These are phyloP conservation scores for Ormosia semicastrata DNA, from an alignment of 306 rosid genomes.

Conservation along the genomic window DNA sequence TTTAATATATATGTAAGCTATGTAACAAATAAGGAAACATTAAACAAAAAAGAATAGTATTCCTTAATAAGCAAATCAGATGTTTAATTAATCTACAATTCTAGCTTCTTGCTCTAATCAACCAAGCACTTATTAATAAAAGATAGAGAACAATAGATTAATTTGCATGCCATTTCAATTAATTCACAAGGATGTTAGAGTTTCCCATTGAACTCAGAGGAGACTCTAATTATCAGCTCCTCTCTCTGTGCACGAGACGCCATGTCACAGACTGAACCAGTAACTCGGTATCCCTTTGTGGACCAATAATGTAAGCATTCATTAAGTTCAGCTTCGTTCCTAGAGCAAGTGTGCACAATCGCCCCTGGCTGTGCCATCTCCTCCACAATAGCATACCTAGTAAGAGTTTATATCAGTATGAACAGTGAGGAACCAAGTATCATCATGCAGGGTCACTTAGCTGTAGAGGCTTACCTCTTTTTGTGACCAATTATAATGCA, in stretches of 20 bases:
- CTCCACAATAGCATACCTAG: constrained; percentile 37
- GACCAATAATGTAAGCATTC: constrained; percentile 24
- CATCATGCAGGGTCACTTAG: too few species aligned
- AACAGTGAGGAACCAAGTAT: too few species aligned
- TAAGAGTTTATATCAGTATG: too few species aligned
- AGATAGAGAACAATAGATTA: not conserved
- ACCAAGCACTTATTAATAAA: not conserved
- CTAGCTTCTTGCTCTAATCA: not conserved
- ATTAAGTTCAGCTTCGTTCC: constrained; percentile 32
- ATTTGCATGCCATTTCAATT: not conserved
- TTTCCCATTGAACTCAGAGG: constrained; percentile 36
- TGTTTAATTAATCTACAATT: too few species aligned
- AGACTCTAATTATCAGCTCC: constrained; percentile 18
- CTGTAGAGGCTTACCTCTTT: too few species aligned
- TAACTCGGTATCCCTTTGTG: constrained; percentile 30
- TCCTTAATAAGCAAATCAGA: too few species aligned
- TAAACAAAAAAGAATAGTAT: too few species aligned
- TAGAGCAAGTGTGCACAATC: constrained; percentile 31
- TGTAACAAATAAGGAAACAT: too few species aligned
- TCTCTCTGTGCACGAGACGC: constrained; percentile 18
- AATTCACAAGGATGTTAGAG: constrained; percentile 38
- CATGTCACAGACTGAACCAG: constrained; percentile 34
- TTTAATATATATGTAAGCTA: not conserved
- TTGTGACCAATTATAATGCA: too few species aligned
- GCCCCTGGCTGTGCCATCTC: constrained; percentile 34